These are phyloP conservation scores for Poteriospumella lacustris DNA, from an alignment of 108 stramenopile genomes.

Conservation along the genomic window DNA sequence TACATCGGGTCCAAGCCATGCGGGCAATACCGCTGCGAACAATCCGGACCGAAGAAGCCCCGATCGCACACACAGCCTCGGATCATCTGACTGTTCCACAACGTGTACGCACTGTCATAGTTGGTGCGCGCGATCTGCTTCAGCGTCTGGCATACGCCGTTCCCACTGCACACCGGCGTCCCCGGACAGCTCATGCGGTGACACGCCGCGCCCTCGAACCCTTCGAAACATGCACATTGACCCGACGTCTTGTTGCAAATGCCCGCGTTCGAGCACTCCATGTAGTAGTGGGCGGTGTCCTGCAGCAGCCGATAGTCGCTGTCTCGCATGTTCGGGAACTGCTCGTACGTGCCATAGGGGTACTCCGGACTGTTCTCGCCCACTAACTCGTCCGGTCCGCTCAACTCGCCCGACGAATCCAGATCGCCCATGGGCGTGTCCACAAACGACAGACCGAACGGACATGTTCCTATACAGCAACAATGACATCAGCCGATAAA, in stretches of 20 bases:
- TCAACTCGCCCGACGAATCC: not conserved
- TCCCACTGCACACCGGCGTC: not conserved
- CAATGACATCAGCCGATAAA: not conserved
- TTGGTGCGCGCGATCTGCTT: not conserved
- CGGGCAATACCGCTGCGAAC: not conserved
- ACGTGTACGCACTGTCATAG: not conserved
- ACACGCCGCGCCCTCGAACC: conserved; percentile 38
- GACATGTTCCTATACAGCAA: not conserved
- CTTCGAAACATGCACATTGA: conserved; percentile 45
- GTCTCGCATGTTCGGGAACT: conserved; percentile 3
- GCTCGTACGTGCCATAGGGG: conserved; percentile 20
- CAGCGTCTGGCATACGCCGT: conserved; percentile 5
- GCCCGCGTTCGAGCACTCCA: conserved; percentile 32
- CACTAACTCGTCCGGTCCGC: not conserved
- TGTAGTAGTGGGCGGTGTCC: conserved; percentile 12
- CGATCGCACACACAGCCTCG: conserved; percentile 13
- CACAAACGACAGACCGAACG: conserved; percentile 2
- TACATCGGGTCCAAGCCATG: conserved; percentile 13
- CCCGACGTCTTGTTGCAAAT: conserved; percentile 27
- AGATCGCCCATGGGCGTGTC: conserved; percentile 25
- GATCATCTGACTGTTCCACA: not conserved
- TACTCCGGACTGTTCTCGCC: not conserved
- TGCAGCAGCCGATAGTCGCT: not conserved
- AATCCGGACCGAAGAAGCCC: conserved; percentile 24
- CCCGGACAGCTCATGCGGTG: conserved; percentile 15